Base-by-base conservation (phyloP, 208 protist genomes). In the Crithidia thermophila region DNA sequence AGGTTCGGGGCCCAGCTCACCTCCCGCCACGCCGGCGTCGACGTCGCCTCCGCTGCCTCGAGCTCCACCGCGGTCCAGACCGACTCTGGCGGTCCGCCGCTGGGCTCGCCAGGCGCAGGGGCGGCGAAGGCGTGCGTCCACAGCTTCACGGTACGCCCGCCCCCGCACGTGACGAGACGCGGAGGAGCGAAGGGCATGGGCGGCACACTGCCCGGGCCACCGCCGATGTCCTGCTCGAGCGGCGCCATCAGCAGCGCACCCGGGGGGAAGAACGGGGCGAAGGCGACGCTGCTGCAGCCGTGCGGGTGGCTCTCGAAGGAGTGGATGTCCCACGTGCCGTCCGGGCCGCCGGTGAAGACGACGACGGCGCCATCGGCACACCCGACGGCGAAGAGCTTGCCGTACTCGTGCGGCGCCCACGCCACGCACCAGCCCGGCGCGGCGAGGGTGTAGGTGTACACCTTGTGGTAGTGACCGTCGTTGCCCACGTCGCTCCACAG, bases 1-100 rank as follows among this genome's bases (percentile, higher is more conserved):
- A 85, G 56, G 52, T 82, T 84, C 3, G 87, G 87, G n/a, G 90
- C 80, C 90, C 90, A 96, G 66, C 85, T 70, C 53, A 94, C 90
- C 53, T 78, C 80, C 0, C 71, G 71, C 85, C 83, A 96, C 40
- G 77, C 65, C n/a, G 76, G 63, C 42, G 67, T 50, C 39, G 18
- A 28, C 45, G 53, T 30, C 21, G 47, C 42, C 8, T 69, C 58
- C 4, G 61, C 50, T 23, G 75, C 61, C n/a, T 75, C 70, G 5
- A 91, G 80, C 56, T 88, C 67, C 46, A 72, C 42, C 37, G 80
- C 62, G 16, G 62, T 64, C 82, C 82, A 93, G 21, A 74, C 60
- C 8, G 72, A 83, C 63, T 74, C 64, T 13, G 74, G 69, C 30
- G 63, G 49, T 2, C 18, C 74, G 25, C 66, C 60, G 42, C n/a